These are phyloP conservation scores for Allomyces macrogynus DNA, from an alignment of 192 early-diverging fungal genomes.

Conservation along the genomic window DNA sequence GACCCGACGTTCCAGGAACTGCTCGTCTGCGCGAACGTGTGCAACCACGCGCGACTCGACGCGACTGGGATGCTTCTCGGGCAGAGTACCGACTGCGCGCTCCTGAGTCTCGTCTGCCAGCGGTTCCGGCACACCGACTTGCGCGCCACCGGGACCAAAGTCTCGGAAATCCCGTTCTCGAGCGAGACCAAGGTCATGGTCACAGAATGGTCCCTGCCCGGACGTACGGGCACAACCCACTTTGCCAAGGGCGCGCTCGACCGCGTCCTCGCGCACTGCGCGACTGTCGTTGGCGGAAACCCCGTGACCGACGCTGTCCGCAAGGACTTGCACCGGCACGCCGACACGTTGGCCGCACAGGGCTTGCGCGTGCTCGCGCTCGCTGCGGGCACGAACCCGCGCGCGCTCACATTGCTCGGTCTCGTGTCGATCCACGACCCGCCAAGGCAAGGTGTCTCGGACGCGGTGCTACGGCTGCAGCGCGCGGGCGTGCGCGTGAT, in stretches of 20 bases:
- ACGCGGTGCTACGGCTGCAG: conserved; percentile 47
- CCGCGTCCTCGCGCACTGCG: conserved; percentile 49
- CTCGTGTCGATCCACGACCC: conserved; percentile 86
- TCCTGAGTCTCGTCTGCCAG: conserved; percentile 41
- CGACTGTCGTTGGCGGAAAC: conserved; percentile 3
- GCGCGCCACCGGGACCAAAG: conserved; percentile 17
- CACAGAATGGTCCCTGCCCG: conserved; percentile 27
- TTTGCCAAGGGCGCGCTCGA: conserved; percentile 78
- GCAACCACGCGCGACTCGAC: conserved; percentile 71
- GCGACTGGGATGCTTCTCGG: conserved; percentile 58
- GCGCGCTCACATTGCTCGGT: conserved; percentile 51
- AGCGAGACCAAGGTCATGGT: conserved; percentile 89
- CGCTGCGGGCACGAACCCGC: conserved; percentile 39
- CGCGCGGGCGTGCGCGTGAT: conserved; percentile 66
- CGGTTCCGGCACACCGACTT: conserved; percentile 1
- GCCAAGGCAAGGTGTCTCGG: conserved; percentile 53
- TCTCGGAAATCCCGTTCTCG: conserved; percentile 73
- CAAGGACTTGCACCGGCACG: too few relatives aligned
- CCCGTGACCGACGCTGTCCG: too few relatives aligned
- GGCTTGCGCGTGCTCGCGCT: conserved; percentile 76
- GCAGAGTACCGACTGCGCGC: conserved; percentile 84
- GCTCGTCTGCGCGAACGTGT: conserved; percentile 49
- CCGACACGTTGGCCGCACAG: conserved; percentile 30
- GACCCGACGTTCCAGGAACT: conserved; percentile 25
- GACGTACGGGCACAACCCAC: background rate